Evolutionary conservation across 768 basidiomycete species (phyloP), one percentile per base, ranked within the genome.

Genomic region (Rhodotorula kratochvilovae): DNA sequence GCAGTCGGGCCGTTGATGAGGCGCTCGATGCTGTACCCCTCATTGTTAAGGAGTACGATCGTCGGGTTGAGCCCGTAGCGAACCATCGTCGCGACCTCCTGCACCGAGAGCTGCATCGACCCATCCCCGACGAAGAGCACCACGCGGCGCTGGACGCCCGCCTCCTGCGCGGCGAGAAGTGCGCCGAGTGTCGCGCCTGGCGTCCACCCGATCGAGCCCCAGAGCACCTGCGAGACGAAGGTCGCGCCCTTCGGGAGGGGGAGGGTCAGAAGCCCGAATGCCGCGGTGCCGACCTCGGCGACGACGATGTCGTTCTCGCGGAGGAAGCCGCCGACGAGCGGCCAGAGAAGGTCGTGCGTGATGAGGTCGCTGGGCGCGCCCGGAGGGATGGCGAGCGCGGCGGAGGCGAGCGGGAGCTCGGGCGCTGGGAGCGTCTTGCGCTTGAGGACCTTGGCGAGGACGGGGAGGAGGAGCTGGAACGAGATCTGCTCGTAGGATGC

Each of bases 141-240:
- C 2, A 89, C 88, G 51, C 94, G 83, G 10, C 86, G 84, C 21
- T 78, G 74, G 53, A 87, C 81, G 12, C 82, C 81, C 16, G 82
- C 76, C 61, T 93, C 90, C 50, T 84, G 82, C 5, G 88, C 92
- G 4, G 90, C 94, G 42, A 73, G 55, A 8, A 70, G 39, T 1
- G 55, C 53, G 19, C 77, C 78, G 39, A 94, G 82, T 6, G 90
- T 89, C 11, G 89, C 89, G 45, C 93, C 92, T 0, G 91, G 86
- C 25, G 88, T 87, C 89, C 89, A 97, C 0, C 94, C 94, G 74
- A 97, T 96, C 68, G 88, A 89, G 59, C 93, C 93, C 88, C 90
- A 96, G 12, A 96, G 81, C 61, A 95, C 86, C 80, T 93, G 91
- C 70, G 84, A 86, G 53, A 91, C 70, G 67, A 89, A 86, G 10